Conservation (phyloP, 2,329 filamentous ascomycete species). For the Hypoxylon sp. region DNA sequence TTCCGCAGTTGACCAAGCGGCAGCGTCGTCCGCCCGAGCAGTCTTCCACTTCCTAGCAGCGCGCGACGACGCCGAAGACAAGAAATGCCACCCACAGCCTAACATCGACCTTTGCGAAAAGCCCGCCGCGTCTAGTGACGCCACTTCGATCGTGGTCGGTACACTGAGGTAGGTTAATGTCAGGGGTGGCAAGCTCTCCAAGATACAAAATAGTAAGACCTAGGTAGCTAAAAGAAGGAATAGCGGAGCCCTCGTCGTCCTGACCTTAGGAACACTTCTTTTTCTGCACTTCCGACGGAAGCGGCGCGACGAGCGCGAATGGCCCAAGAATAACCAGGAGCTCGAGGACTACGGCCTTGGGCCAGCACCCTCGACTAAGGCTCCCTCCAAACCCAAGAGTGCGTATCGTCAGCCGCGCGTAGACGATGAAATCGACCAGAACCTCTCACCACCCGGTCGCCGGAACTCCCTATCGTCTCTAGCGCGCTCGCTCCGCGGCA, state of each 20-base stretch:
- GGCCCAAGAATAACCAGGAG: conserved; percentile 53
- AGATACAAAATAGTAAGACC: background rate
- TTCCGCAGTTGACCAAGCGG: conserved; percentile 27
- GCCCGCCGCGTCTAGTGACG: conserved; percentile 40
- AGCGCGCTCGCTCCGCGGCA: conserved; percentile 37
- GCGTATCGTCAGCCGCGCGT: conserved; percentile 39
- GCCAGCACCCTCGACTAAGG: conserved; percentile 21
- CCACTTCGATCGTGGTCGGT: conserved; percentile 47
- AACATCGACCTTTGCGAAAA: conserved; percentile 53
- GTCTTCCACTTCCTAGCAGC: conserved; percentile 19
- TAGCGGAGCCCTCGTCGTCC: conserved; percentile 47
- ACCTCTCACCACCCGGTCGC: conserved; percentile 28
- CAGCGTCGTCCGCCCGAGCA: conserved; percentile 15
- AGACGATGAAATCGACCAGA: conserved; percentile 6
- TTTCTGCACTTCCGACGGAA: conserved; percentile 50
- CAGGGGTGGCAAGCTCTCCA: background rate
- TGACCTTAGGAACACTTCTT: conserved; percentile 41
- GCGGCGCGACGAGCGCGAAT: conserved; percentile 49
- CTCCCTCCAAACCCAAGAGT: conserved; percentile 35
- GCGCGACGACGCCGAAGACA: conserved; percentile 32
- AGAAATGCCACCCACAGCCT: conserved; percentile 48
- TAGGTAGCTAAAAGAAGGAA: conserved; percentile 4
- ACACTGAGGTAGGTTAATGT: conserved; percentile 45
- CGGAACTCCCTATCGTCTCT: conserved; percentile 39
- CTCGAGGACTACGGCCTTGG: conserved; percentile 53